Evolutionary conservation across 2,329 filamentous ascomycete species (phyloP).

Genomic region (Aspergillus texensis): DNA sequence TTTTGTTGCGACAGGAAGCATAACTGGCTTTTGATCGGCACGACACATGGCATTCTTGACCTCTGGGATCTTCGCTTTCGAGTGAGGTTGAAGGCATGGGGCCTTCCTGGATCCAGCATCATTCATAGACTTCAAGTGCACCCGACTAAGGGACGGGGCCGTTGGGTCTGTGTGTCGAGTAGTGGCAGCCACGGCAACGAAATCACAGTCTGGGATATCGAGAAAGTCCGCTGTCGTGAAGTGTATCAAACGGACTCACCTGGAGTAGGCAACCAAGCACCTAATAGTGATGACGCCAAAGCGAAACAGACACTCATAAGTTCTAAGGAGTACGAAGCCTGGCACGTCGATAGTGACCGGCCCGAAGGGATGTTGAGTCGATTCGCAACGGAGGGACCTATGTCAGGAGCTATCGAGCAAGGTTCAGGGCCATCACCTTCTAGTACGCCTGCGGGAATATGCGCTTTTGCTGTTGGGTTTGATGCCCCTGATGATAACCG

Average conservation of each 20-base stretch:
- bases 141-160: constrained; percentile 74
- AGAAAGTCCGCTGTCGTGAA: constrained; percentile 85
- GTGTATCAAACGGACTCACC: constrained; percentile 69
- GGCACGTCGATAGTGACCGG: constrained; percentile 87
- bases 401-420: constrained; percentile 62
- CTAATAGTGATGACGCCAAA: constrained; percentile 41
- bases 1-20: constrained; percentile 85
- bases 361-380: constrained; percentile 83
- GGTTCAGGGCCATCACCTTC: constrained; percentile 20
- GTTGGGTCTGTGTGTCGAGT: constrained; percentile 85
- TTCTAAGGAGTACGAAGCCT: constrained; percentile 72
- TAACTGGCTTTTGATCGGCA: constrained; percentile 90
- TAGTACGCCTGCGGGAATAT: constrained; percentile 56
- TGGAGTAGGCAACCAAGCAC: constrained; percentile 29
- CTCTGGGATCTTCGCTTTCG: constrained; percentile 97
- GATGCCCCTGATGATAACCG: constrained; percentile 68
- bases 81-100: constrained; percentile 84
- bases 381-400: constrained; percentile 62
- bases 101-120: constrained; percentile 75
- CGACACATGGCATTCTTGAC: constrained; percentile 87
- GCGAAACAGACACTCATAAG: constrained; percentile 24
- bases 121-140: constrained; percentile 81
- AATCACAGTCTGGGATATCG: constrained; percentile 92
- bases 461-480: constrained; percentile 72
- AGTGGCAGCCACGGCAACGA: constrained; percentile 80